Evolutionary conservation across 2,329 filamentous ascomycete species (phyloP).

Genomic region (Metarhizium robertsii): DNA sequence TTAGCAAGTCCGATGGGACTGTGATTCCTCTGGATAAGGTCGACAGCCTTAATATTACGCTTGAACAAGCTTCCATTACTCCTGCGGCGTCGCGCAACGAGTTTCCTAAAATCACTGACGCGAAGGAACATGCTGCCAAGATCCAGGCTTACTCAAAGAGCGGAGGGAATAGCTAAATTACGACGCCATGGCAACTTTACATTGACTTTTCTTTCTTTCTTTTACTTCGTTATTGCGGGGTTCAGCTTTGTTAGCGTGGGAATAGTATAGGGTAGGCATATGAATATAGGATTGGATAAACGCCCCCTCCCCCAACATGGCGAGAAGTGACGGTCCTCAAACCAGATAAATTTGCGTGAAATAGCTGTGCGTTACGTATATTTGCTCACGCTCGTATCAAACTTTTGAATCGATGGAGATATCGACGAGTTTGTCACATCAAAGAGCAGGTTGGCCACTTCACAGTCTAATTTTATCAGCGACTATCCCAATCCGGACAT

Average conservation of each 20-base stretch:
- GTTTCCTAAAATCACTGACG: conserved; percentile 18
- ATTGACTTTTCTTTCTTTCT: no score
- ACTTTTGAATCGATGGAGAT: no score
- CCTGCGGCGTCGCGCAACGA: conserved; percentile 14
- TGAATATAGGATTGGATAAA: no score
- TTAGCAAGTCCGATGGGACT: conserved; percentile 21
- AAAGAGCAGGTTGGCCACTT: no score
- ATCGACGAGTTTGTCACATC: no score
- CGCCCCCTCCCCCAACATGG: no score
- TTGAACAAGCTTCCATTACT: conserved; percentile 24
- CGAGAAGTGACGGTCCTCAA: no score
- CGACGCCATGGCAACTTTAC: neutral
- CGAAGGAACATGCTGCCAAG: neutral
- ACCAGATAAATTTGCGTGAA: no score
- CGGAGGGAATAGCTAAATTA: neutral
- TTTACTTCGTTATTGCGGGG: neutral
- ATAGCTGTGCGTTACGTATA: no score
- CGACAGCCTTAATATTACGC: conserved; percentile 26
- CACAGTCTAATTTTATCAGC: neutral
- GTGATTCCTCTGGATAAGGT: conserved; percentile 15
- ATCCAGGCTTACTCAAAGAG: neutral
- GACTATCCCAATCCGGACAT: neutral
- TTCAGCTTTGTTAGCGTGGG: neutral
- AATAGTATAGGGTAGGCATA: neutral
- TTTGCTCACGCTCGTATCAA: no score